A percentile compares a stretch with the other conserved stretches of the same genome.
phyloP scores from a whole-genome alignment of 2,329 filamentous ascomycete species.

The Cladosporium sp. region DNA sequence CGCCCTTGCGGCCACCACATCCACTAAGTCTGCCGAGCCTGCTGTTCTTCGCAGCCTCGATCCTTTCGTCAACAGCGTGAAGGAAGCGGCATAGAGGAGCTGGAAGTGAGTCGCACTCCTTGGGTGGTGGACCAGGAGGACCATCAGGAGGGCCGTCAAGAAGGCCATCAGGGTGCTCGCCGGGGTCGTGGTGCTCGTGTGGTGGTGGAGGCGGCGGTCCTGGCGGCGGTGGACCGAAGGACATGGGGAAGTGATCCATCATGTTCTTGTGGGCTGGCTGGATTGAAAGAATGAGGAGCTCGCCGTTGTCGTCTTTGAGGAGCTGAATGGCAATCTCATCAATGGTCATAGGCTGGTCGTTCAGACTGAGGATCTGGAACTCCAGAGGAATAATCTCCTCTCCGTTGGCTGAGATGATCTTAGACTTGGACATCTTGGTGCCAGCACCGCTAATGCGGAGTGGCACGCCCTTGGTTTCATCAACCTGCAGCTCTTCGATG shows the following conservation, averaged over 20 bases:
- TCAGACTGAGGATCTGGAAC: conserved; percentile 59
- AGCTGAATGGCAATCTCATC: conserved; percentile 57
- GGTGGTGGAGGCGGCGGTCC: conserved; percentile 25
- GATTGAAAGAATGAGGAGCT: conserved; percentile 49
- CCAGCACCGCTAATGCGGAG: conserved; percentile 27
- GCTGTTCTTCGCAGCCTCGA: conserved; percentile 41
- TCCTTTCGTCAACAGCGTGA: conserved; percentile 45
- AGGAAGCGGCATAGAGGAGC: conserved; percentile 55
- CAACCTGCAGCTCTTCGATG: conserved; percentile 13
- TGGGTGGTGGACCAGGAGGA: conserved; percentile 21
- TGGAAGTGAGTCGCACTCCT: conserved; percentile 35
- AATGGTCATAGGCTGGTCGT: conserved; percentile 47
- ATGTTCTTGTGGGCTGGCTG: conserved; percentile 10
- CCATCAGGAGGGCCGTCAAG: conserved; percentile 23
- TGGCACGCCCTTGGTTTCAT: conserved; percentile 33
- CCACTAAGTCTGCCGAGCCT: conserved; percentile 23
- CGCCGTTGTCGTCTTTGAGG: conserved; percentile 54
- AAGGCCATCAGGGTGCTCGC: conserved; percentile 14
- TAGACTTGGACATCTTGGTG: conserved; percentile 35
- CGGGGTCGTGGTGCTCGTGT: conserved; percentile 18
- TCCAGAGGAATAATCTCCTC: conserved; percentile 53
- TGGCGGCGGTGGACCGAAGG: conserved; percentile 20
- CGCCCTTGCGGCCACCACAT: conserved; percentile 30
- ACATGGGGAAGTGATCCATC: conserved; percentile 10
- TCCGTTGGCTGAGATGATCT: conserved; percentile 49